A percentile compares a stretch with the other conserved stretches of the same genome.
Conservation (phyloP, 2,329 filamentous ascomycete species). For the Penicillium italicum region DNA sequence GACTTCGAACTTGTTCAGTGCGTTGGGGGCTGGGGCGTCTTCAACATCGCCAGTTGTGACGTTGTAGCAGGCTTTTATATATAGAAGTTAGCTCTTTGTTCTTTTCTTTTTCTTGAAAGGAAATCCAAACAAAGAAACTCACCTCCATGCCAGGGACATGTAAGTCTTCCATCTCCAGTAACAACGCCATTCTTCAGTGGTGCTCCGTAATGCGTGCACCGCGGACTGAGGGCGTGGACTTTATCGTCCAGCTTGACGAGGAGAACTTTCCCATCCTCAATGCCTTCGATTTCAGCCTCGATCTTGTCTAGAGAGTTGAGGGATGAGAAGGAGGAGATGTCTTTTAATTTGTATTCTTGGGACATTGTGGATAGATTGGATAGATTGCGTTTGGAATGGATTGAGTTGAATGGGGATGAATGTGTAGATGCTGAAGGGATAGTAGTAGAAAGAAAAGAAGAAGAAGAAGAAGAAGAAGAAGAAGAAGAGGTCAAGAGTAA, state of each 20-base stretch:
- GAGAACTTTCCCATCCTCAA: constrained; percentile 81
- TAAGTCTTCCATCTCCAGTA: constrained; percentile 74
- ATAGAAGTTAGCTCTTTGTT: constrained; percentile 6
- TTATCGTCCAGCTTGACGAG: constrained; percentile 74
- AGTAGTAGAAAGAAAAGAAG: background rate
- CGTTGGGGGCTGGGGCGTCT: constrained; percentile 85
- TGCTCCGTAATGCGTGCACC: constrained; percentile 88
- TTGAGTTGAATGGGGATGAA: background rate
- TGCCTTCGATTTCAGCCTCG: constrained; percentile 85
- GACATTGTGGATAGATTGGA: constrained; percentile 30
- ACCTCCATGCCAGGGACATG: constrained; percentile 97
- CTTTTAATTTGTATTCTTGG: constrained; percentile 61
- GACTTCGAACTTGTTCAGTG: constrained; percentile 78
- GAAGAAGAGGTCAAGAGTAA: background rate
- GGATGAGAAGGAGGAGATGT: constrained; percentile 63
- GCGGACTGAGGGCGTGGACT: constrained; percentile 74
- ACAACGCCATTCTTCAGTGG: constrained; percentile 83
- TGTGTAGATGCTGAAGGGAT: background rate
- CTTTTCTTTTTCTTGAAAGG: background rate
- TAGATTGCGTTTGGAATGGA: constrained; percentile 6
- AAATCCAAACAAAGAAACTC: constrained; percentile 24
- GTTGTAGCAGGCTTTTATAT: constrained; percentile 83
- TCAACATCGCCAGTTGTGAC: constrained; percentile 87
- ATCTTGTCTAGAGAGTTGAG: constrained; percentile 78
- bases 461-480: background rate